Evolutionary conservation across 2,329 filamentous ascomycete species (phyloP).

Genomic region (Talaromyces sp.): DNA sequence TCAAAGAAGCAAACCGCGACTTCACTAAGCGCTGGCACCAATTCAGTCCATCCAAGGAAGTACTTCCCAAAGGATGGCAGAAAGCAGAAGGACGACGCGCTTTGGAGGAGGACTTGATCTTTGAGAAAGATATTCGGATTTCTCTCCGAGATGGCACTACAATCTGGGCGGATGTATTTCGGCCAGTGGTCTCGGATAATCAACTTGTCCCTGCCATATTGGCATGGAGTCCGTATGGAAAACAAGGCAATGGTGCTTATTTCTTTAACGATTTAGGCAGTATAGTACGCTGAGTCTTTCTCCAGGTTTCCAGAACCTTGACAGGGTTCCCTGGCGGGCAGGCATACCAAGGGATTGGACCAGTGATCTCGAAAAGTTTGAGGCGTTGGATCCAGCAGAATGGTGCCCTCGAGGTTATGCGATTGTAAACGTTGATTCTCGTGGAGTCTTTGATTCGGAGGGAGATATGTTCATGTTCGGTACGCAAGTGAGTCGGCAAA

Average conservation of each 20-base stretch:
- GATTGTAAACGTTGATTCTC: constrained; percentile 25
- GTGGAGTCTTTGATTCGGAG: constrained; percentile 23
- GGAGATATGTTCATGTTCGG: constrained; percentile 20
- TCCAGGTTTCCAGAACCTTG: not conserved
- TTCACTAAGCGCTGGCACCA: constrained; percentile 14
- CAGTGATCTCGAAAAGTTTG: constrained; percentile 23
- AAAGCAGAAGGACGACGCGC: constrained; percentile 13
- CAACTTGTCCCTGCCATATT: constrained; percentile 21
- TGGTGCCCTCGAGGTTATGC: constrained; percentile 26
- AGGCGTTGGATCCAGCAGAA: constrained; percentile 26
- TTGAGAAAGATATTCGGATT: constrained; percentile 16
- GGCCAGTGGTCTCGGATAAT: constrained; percentile 11
- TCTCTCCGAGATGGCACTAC: constrained; percentile 15
- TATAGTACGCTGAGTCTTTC: not conserved
- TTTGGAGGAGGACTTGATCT: constrained; percentile 13
- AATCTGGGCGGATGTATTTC: constrained; percentile 17
- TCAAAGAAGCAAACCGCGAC: not conserved
- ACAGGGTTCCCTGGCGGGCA: constrained; percentile 5
- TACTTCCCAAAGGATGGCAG: constrained; percentile 18
- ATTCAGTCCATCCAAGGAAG: constrained; percentile 13
- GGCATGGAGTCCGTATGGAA: constrained; percentile 22
- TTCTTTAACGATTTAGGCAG: not conserved
- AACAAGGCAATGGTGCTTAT: constrained; percentile 16
- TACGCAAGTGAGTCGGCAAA: constrained; percentile 2
- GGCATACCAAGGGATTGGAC: constrained; percentile 13